Evolutionary conservation across 2,329 filamentous ascomycete species (phyloP).

Genomic region (Lachnellula subtilissima): DNA sequence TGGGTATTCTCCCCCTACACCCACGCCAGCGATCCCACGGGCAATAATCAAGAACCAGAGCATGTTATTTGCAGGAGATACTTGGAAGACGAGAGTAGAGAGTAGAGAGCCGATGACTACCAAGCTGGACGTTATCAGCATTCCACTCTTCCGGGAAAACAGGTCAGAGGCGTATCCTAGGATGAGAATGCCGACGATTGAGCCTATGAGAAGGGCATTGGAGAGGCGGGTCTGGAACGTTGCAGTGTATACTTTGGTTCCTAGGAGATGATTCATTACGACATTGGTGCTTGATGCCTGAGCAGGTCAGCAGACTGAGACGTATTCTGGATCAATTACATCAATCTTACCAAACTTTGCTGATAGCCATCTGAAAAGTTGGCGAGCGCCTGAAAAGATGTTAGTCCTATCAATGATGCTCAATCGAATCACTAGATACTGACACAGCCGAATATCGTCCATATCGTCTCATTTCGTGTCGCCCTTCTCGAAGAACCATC

Average conservation of each 20-base stretch:
- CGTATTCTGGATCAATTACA: not conserved
- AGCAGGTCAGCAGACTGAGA: not conserved
- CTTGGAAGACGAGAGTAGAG: constrained; percentile 35
- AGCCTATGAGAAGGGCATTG: constrained; percentile 32
- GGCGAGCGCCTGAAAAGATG: constrained; percentile 21
- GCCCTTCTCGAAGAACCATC: not conserved
- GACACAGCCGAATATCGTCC: not conserved
- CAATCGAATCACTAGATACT: not conserved
- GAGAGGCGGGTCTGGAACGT: constrained; percentile 30
- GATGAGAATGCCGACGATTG: constrained; percentile 32
- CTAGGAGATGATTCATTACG: constrained; percentile 30
- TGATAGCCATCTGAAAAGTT: constrained; percentile 34
- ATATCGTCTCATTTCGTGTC: not conserved
- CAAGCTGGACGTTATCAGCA: constrained; percentile 30
- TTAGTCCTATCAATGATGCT: not conserved
- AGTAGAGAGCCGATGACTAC: constrained; percentile 33
- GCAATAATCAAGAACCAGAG: constrained; percentile 36
- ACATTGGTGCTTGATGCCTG: constrained; percentile 32
- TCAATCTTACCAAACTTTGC: constrained; percentile 21
- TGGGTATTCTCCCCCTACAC: constrained; percentile 36
- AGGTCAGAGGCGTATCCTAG: constrained; percentile 31
- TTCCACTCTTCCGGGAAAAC: constrained; percentile 32
- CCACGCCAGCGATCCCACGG: constrained; percentile 35
- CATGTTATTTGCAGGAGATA: constrained; percentile 29
- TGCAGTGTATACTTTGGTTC: constrained; percentile 28